Percentiles rank a stretch among this genome's conserved stretches.
Conservation (phyloP, 2,329 filamentous ascomycete genomes). For the Lachnellula occidentalis region DNA sequence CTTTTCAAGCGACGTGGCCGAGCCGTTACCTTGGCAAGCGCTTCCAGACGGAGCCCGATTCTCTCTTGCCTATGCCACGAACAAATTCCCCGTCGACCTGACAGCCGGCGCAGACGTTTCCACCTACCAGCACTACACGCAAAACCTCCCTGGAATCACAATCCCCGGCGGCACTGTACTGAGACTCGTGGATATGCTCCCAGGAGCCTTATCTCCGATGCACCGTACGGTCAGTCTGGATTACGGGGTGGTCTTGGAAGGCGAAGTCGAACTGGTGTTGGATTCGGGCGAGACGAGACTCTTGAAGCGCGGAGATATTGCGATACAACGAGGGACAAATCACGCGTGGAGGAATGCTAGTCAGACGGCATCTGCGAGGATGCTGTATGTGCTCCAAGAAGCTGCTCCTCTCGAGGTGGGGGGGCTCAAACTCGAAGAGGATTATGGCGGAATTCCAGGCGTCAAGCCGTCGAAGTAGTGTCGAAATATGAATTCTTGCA, state of each 20-base stretch:
- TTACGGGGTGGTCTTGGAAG: conserved; percentile 26
- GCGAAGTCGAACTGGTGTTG: conserved; percentile 21
- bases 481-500: not conserved
- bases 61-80: conserved; percentile 20
- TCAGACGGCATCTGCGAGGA: conserved; percentile 18
- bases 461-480: not conserved
- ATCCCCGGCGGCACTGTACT: conserved; percentile 21
- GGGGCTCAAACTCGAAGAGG: conserved; percentile 16
- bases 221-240: conserved; percentile 24
- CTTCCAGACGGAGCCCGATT: conserved; percentile 18
- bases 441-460: conserved; percentile 34
- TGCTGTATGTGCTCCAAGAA: conserved; percentile 24
- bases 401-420: conserved; percentile 10
- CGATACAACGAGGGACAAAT: conserved; percentile 23
- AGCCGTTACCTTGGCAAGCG: conserved; percentile 13
- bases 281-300: conserved; percentile 19
- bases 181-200: conserved; percentile 22
- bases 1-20: conserved; percentile 13
- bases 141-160: conserved; percentile 17
- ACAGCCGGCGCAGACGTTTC: conserved; percentile 11
- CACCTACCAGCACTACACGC: conserved; percentile 12
- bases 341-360: conserved; percentile 26
- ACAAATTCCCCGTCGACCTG: conserved; percentile 16
- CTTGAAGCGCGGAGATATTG: conserved; percentile 20
- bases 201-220: conserved; percentile 20